Evolutionary conservation across 2,329 filamentous ascomycete species (phyloP).

Genomic region (Beauveria scarabaeidicola): DNA sequence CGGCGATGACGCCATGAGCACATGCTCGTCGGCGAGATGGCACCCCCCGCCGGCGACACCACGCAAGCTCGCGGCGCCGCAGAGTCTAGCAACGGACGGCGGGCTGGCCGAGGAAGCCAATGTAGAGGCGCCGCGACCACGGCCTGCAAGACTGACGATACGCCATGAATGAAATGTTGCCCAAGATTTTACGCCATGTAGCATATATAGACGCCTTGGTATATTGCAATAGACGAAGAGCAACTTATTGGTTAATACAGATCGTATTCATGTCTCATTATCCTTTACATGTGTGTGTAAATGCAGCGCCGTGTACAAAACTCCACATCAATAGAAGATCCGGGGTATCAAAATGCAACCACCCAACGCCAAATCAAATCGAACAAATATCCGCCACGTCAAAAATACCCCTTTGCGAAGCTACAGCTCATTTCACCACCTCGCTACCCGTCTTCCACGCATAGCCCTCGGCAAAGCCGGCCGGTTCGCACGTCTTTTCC

Average conservation of each 20-base stretch:
- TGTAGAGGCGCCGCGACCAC: background rate
- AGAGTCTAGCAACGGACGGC: background rate
- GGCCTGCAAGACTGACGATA: constrained; percentile 1
- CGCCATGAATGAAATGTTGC: background rate
- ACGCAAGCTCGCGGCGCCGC: background rate
- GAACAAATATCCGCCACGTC: background rate
- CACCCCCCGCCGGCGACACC: background rate
- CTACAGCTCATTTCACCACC: constrained; percentile 10
- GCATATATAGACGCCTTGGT: too few species aligned
- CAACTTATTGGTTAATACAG: background rate
- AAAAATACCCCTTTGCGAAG: background rate
- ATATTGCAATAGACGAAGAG: background rate
- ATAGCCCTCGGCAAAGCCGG: constrained; percentile 66
- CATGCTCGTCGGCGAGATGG: constrained; percentile 4
- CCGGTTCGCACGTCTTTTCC: constrained; percentile 59
- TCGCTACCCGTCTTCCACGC: constrained; percentile 36
- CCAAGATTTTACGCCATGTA: background rate
- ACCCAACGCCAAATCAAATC: background rate
- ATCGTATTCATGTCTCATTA: background rate
- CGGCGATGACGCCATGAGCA: constrained; percentile 10
- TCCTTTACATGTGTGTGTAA: background rate
- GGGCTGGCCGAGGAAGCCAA: background rate
- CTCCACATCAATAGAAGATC: background rate
- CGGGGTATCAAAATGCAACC: constrained; percentile 1
- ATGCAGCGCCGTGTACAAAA: background rate